Evolutionary conservation across 2,329 filamentous ascomycete species (phyloP).

Genomic region (Colletotrichum tropicicola): DNA sequence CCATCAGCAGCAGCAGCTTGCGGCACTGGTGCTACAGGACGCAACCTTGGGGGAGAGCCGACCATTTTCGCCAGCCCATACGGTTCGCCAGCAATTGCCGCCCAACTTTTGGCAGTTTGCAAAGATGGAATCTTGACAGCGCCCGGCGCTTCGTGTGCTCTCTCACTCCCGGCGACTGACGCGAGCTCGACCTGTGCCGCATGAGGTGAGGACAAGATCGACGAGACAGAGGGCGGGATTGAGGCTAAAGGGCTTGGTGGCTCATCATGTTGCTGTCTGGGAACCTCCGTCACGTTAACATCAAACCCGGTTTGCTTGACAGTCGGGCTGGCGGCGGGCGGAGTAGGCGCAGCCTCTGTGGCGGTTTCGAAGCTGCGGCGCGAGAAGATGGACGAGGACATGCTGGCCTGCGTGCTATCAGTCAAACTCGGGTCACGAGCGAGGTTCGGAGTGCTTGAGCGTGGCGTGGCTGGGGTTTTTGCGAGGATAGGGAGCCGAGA

Average conservation of each 20-base stretch:
- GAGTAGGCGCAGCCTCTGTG: constrained; percentile 37
- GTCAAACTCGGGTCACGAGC: constrained; percentile 48
- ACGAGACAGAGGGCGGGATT: constrained; percentile 35
- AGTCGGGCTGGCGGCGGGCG: constrained; percentile 40
- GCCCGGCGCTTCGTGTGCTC: constrained; percentile 19
- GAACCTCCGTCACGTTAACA: constrained; percentile 10
- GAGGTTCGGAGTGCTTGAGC: constrained; percentile 45
- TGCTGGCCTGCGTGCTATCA: constrained; percentile 46
- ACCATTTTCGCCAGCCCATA: constrained; percentile 19
- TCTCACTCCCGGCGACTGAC: constrained; percentile 11
- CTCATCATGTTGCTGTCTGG: constrained; percentile 23
- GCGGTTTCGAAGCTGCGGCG: constrained; percentile 43
- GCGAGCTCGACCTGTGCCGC: constrained; percentile 23
- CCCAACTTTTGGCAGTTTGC: constrained; percentile 49
- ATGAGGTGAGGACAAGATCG: constrained; percentile 42
- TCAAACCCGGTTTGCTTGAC: constrained; percentile 30
- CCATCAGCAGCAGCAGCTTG: neutral
- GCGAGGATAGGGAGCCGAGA: constrained; percentile 46
- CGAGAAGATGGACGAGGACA: constrained; percentile 52
- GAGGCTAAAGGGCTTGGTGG: constrained; percentile 36
- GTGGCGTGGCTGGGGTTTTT: constrained; percentile 43
- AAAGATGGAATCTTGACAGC: constrained; percentile 40
- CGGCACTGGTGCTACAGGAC: too few relatives aligned
- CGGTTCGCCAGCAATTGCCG: constrained; percentile 43
- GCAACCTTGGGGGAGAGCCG: neutral